These are phyloP conservation scores for Oxytropis ochrocephala DNA, from an alignment of 306 rosid genomes.

Conservation along the genomic window DNA sequence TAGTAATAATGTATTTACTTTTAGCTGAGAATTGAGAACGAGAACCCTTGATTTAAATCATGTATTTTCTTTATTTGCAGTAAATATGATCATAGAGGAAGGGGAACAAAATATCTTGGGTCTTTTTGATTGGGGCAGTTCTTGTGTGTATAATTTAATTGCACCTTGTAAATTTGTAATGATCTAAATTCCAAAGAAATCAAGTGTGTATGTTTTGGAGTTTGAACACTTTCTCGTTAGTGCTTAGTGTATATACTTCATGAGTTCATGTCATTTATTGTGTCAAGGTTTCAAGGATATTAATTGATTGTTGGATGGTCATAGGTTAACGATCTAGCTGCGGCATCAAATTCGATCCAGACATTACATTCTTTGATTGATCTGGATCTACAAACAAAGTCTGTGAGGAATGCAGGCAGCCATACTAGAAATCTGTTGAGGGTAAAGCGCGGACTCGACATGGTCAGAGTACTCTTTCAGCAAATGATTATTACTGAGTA, in stretches of 20 bases:
- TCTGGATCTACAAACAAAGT: slow-evolving; percentile 43
- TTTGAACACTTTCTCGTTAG: neutral
- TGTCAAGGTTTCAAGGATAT: neutral
- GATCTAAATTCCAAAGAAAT: neutral
- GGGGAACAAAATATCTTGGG: neutral
- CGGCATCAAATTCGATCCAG: slow-evolving; percentile 65
- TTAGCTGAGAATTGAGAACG: neutral
- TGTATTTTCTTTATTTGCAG: neutral
- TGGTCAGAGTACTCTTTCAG: slow-evolving; percentile 84
- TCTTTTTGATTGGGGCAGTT: neutral
- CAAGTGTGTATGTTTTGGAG: neutral
- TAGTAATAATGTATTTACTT: neutral
- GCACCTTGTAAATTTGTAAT: neutral
- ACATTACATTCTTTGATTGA: slow-evolving; percentile 60
- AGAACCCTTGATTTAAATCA: neutral
- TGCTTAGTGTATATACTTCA: neutral
- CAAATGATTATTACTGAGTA: slow-evolving; percentile 65
- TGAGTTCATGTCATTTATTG: neutral
- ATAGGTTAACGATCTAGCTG: slow-evolving; percentile 74
- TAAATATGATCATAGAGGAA: neutral
- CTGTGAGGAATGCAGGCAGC: slow-evolving; percentile 65
- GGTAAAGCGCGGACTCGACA: slow-evolving; percentile 88
- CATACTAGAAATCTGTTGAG: slow-evolving; percentile 82
- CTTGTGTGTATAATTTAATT: neutral
- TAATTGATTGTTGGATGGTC: slow-evolving; percentile 11